Percentiles rank a stretch among this genome's conserved stretches.
Evolutionary conservation across 805 yeast genomes (phyloP).

Genomic region (Metschnikowia sp.): DNA sequence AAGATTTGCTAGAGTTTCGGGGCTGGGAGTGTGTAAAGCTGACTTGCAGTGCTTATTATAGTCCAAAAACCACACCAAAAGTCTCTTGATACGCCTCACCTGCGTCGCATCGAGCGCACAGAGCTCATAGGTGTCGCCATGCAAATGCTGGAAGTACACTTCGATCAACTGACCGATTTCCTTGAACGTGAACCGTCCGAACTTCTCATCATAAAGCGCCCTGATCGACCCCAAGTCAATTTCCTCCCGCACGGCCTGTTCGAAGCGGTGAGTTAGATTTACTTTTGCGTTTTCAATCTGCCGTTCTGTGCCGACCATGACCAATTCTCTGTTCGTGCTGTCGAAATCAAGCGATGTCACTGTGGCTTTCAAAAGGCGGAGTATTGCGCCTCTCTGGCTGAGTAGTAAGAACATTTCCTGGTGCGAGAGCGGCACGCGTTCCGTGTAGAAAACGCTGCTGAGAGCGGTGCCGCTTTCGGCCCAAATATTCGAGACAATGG

Average conservation of each 20-base stretch:
- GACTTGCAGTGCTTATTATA: constrained; percentile 26
- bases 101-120: constrained; percentile 27
- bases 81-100: constrained; percentile 34
- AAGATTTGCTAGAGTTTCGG: constrained; percentile 3
- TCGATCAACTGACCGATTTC: constrained; percentile 31
- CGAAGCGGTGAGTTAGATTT: constrained; percentile 31
- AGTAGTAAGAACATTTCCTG: constrained; percentile 41
- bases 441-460: constrained; percentile 30
- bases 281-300: constrained; percentile 45
- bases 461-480: constrained; percentile 19
- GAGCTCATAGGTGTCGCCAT: constrained; percentile 28
- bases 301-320: constrained; percentile 37
- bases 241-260: constrained; percentile 23
- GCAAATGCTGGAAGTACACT: constrained; percentile 30
- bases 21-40: constrained; percentile 17
- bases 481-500: constrained; percentile 38
- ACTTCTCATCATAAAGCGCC: constrained; percentile 26
- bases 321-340: constrained; percentile 25
- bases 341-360: constrained; percentile 40
- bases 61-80: constrained; percentile 38
- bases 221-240: constrained; percentile 31
- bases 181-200: constrained; percentile 23
- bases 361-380: constrained; percentile 38
- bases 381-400: constrained; percentile 35
- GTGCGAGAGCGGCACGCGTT: constrained; percentile 29